Conservation (phyloP, 495 filamentous ascomycete species). For the Cercophora samala region DNA sequence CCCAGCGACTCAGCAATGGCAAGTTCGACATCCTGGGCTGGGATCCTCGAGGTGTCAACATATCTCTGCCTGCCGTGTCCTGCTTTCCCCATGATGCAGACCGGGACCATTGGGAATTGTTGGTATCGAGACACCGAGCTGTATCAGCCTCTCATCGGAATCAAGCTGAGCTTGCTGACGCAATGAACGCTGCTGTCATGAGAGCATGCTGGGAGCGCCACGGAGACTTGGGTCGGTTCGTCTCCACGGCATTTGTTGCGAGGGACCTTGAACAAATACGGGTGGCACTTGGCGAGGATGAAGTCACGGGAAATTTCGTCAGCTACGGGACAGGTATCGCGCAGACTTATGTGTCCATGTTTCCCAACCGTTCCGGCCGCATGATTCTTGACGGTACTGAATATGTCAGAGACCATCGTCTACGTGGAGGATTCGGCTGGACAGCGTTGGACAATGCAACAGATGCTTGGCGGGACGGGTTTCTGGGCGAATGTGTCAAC, state of each 20-base stretch:
- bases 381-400: conserved; percentile 50
- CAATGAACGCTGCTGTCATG: conserved; percentile 42
- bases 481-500: conserved; percentile 46
- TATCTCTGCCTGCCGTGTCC: conserved; percentile 45
- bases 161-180: conserved; percentile 41
- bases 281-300: conserved; percentile 45
- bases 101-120: conserved; percentile 43
- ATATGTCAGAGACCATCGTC: conserved; percentile 48
- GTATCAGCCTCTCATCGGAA: conserved; percentile 30
- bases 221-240: conserved; percentile 43
- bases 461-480: conserved; percentile 47
- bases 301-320: conserved; percentile 60
- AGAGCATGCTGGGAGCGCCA: conserved; percentile 43
- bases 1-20: conserved; percentile 38
- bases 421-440: conserved; percentile 45
- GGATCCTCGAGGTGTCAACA: conserved; percentile 56
- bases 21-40: conserved; percentile 52
- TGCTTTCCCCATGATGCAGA: conserved; percentile 49
- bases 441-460: conserved; percentile 47
- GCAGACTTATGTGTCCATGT: conserved; percentile 52
- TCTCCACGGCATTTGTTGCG: conserved; percentile 45
- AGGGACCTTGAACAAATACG: conserved; percentile 51
- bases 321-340: conserved; percentile 69
- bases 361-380: conserved; percentile 45
- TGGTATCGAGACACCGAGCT: conserved; percentile 38